Evolutionary conservation across 202 grass and related monocot genomes (phyloP).

Genomic region (Eragrostis tef): DNA sequence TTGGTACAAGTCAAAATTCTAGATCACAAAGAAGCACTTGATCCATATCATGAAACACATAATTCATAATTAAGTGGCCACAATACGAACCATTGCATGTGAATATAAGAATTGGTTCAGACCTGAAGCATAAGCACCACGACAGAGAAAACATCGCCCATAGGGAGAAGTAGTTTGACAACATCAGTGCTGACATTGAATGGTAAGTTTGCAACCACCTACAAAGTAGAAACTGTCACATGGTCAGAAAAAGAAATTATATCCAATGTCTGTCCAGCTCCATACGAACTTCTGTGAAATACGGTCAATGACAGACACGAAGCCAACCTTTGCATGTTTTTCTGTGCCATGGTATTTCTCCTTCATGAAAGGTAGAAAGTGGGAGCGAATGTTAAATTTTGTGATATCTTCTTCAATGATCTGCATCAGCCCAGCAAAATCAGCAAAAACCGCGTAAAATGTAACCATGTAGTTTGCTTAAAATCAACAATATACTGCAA

Average conservation of each 20-base stretch:
- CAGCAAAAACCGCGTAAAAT: constrained; percentile 5
- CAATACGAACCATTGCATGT: constrained; percentile 15
- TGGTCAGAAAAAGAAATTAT: neutral
- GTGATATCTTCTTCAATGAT: constrained; percentile 88
- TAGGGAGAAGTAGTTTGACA: constrained; percentile 88
- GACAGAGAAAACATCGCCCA: constrained; percentile 89
- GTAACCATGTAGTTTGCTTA: constrained; percentile 7
- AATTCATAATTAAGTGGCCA: neutral
- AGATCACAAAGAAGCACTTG: constrained; percentile 19
- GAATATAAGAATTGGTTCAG: constrained; percentile 29
- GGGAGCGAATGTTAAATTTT: constrained; percentile 74
- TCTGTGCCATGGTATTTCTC: constrained; percentile 41
- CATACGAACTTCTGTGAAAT: neutral
- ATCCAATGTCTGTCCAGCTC: neutral
- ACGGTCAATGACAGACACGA: neutral
- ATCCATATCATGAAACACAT: neutral
- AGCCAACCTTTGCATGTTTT: constrained; percentile 74
- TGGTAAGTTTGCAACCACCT: constrained; percentile 95
- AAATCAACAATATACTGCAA: neutral
- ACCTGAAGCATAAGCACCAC: constrained; percentile 98
- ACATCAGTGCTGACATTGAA: constrained; percentile 97
- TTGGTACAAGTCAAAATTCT: neutral
- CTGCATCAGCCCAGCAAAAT: constrained; percentile 46
- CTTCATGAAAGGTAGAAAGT: constrained; percentile 79
- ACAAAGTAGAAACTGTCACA: constrained; percentile 45